These are phyloP conservation scores for Starmerella ratchasimensis DNA, from an alignment of 805 yeast genomes.

Conservation along the genomic window DNA sequence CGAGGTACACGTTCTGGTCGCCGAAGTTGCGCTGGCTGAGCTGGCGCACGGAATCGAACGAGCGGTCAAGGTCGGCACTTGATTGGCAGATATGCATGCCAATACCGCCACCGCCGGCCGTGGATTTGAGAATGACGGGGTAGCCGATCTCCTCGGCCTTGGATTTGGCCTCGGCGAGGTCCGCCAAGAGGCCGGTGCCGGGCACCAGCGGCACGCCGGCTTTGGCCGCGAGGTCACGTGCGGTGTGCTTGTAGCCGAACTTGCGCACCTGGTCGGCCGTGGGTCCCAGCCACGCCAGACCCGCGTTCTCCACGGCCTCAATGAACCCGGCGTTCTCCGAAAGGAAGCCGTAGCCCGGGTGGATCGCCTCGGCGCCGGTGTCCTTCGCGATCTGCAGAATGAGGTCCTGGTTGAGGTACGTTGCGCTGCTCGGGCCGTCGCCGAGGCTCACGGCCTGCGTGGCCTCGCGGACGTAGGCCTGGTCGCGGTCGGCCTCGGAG, in stretches of 20 bases:
- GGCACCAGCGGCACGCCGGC: conserved; percentile 90
- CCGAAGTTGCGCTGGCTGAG: conserved; percentile 94
- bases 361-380: conserved; percentile 71
- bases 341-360: conserved; percentile 84
- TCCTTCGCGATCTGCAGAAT: conserved; percentile 71
- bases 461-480: conserved; percentile 88
- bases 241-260: conserved; percentile 96
- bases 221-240: conserved; percentile 69
- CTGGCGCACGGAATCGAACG: conserved; percentile 81
- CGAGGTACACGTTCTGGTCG: conserved; percentile 94
- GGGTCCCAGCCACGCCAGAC: conserved; percentile 95
- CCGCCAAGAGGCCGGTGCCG: conserved; percentile 91
- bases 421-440: conserved; percentile 73
- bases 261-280: conserved; percentile 73
- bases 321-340: conserved; percentile 92
- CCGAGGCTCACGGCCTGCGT: conserved; percentile 92
- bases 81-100: conserved; percentile 98
- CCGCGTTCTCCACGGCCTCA: conserved; percentile 72
- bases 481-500: conserved; percentile 87
- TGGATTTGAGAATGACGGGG: conserved; percentile 96
- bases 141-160: conserved; percentile 77
- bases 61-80: conserved; percentile 83
- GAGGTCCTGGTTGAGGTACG: conserved; percentile 89
- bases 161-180: conserved; percentile 57
- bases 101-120: conserved; percentile 99